A percentile compares a stretch with the other conserved stretches of the same genome.
These are phyloP conservation scores for Diaporthe ampelina DNA, from an alignment of 2,329 filamentous ascomycete genomes.

Conservation along the genomic window DNA sequence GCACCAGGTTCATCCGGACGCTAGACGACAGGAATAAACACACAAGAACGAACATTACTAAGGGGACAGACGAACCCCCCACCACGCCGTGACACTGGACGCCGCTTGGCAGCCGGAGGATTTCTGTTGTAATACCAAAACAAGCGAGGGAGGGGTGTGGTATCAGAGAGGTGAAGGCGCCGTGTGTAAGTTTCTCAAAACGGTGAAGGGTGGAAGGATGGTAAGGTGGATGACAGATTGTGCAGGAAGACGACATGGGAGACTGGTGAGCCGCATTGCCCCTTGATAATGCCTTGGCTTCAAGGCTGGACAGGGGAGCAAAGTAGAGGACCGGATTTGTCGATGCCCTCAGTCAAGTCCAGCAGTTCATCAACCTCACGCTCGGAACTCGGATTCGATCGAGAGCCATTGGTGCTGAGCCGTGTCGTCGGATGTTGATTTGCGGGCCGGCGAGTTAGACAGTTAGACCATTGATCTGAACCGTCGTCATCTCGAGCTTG, in stretches of 20 bases:
- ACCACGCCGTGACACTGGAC: constrained; percentile 1
- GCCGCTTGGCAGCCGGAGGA: constrained; percentile 6
- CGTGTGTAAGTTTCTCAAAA: neutral
- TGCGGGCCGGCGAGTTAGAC: constrained; percentile 7
- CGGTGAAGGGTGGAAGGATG: neutral
- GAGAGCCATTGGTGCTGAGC: neutral
- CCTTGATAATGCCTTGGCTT: constrained; percentile 23
- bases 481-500: neutral
- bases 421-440: neutral
- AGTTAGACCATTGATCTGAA: constrained; percentile 3
- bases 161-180: neutral
- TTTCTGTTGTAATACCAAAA: constrained; percentile 20
- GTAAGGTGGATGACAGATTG: neutral
- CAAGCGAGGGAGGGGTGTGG: constrained; percentile 17
- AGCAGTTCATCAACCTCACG: neutral
- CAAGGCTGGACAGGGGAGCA: neutral
- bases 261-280: constrained; percentile 8
- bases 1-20: constrained; percentile 23
- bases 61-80: constrained; percentile 19
- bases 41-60: neutral
- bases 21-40: constrained; percentile 5
- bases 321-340: neutral
- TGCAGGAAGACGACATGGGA: constrained; percentile 20
- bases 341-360: constrained; percentile 3
- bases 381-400: neutral